phyloP scores from a whole-genome alignment of 2,329 filamentous ascomycete genomes.

The Aspergillus amoenus region DNA sequence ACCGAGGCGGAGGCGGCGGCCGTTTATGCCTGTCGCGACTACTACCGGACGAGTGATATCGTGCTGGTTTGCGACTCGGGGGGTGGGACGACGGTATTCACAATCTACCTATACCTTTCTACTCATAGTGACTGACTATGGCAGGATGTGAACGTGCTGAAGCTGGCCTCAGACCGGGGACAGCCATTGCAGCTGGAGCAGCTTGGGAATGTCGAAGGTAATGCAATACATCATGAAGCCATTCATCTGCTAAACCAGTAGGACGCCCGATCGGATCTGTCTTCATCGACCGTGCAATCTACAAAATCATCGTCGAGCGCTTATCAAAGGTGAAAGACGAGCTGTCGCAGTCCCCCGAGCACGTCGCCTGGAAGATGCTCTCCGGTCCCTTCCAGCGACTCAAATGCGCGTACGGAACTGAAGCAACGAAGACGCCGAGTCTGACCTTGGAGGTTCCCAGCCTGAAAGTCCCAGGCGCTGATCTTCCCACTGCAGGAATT shows the following conservation, averaged over 20 bases:
- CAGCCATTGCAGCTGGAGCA: constrained; percentile 26
- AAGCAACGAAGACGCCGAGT: constrained; percentile 23
- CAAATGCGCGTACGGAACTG: constrained; percentile 35
- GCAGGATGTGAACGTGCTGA: constrained; percentile 32
- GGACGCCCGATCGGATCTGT: constrained; percentile 38
- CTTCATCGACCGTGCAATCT: constrained; percentile 33
- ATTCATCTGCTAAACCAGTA: not conserved
- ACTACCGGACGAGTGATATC: constrained; percentile 40
- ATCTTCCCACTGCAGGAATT: constrained; percentile 28
- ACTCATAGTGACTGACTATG: not conserved
- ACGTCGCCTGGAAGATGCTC: constrained; percentile 31
- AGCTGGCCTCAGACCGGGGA: constrained; percentile 25
- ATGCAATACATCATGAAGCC: no score
- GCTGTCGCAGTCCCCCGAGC: constrained; percentile 17
- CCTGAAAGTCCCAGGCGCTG: constrained; percentile 13
- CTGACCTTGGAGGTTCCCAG: constrained; percentile 31
- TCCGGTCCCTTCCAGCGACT: constrained; percentile 31
- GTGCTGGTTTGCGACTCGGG: constrained; percentile 53
- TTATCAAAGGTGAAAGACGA: constrained; percentile 22
- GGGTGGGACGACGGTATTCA: constrained; percentile 45
- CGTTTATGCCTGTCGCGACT: constrained; percentile 45
- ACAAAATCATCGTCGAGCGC: constrained; percentile 24
- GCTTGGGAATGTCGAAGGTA: constrained; percentile 26
- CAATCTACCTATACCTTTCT: no score
- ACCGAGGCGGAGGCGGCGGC: constrained; percentile 57